Percentiles rank a stretch among this genome's conserved stretches.
These are phyloP conservation scores for Tillandsia leiboldiana DNA, from an alignment of 176 grass and related monocot genomes.

Conservation along the genomic window DNA sequence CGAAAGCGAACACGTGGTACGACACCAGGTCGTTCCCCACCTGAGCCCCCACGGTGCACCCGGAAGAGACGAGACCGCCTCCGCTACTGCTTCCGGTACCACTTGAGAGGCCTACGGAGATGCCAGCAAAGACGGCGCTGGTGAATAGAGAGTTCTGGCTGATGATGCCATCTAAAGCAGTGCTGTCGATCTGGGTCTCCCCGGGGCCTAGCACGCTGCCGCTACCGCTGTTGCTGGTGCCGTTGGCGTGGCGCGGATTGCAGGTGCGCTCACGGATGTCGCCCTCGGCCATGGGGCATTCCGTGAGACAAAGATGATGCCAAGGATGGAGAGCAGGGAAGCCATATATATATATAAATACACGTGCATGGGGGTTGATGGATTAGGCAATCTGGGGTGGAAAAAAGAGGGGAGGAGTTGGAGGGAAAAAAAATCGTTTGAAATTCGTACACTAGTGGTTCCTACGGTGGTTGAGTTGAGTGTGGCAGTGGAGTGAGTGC, in stretches of 20 bases:
- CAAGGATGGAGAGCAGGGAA: neutral
- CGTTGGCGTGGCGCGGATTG: neutral
- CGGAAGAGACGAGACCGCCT: neutral
- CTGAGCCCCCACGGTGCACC: constrained; percentile 7
- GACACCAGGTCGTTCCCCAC: constrained; percentile 16
- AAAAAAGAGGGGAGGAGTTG: neutral
- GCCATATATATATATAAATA: neutral
- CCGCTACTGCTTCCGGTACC: neutral
- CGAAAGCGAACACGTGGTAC: constrained; percentile 28
- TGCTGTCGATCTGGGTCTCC: constrained; percentile 3
- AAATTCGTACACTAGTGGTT: neutral
- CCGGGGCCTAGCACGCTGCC: neutral
- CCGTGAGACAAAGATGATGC: neutral
- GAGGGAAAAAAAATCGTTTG: neutral
- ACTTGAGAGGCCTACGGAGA: constrained; percentile 4
- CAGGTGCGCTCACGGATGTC: neutral
- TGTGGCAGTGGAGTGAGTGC: neutral
- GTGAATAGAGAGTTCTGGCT: constrained; percentile 23
- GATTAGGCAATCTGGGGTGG: neutral
- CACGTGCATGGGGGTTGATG: neutral
- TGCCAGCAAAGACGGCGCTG: constrained; percentile 15
- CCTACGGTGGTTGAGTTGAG: neutral
- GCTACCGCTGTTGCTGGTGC: neutral
- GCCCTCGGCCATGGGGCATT: neutral
- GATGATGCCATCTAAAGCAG: constrained; percentile 24